Base-by-base conservation (phyloP, 164 flowering plant species). In the Santalum album region DNA sequence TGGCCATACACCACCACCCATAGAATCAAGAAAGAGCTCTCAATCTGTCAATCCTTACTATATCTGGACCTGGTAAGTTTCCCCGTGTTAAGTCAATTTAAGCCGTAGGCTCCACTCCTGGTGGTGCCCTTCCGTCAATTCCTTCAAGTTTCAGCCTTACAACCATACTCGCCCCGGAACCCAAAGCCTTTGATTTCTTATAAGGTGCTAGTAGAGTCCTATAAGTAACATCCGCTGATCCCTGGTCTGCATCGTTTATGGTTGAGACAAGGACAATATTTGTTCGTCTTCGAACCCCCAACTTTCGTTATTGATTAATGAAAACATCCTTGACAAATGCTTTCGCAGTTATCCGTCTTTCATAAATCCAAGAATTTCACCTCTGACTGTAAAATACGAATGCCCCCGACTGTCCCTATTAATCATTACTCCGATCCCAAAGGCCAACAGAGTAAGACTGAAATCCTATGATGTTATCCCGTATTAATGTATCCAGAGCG, bases 131-230 rank as follows among this genome's bases (percentile, higher is more conserved):
- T 36, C 15, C 40, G 22, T 46, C 49, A 46, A 46, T 46, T 46
- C 16, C 22, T 46, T 46, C 18, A 46, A 46, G 49, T 46, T 46
- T 46, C 49, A 46, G 22, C 49, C 49, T 46, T 46, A 15, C 49
- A 21, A 46, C 49, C 49, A 46, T 46, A 46, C 49, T 46, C 49
- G 21, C 49, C 49, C 49, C 7, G 12, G 49, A 46, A 23, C 49
- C 49, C 22, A 46, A 46, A 23, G 2, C 10, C 49, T 10, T 46
- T 46, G 49, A 46, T 46, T 46, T 46, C 49, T 46, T 21, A 21
- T 46, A 46, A 14, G 49, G 49, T 46, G 49, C 49, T 21, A 15
- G 18, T 6, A 2, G 22, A 46, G 49, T 46, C 49, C 1, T 36
- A 46, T 9, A 46, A 14, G 25, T 18, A 46, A 46, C 49, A 46